Percentiles rank a stretch among this genome's conserved stretches.
phyloP scores from a whole-genome alignment of 164 flowering plant species.

The Annona squamosa region DNA sequence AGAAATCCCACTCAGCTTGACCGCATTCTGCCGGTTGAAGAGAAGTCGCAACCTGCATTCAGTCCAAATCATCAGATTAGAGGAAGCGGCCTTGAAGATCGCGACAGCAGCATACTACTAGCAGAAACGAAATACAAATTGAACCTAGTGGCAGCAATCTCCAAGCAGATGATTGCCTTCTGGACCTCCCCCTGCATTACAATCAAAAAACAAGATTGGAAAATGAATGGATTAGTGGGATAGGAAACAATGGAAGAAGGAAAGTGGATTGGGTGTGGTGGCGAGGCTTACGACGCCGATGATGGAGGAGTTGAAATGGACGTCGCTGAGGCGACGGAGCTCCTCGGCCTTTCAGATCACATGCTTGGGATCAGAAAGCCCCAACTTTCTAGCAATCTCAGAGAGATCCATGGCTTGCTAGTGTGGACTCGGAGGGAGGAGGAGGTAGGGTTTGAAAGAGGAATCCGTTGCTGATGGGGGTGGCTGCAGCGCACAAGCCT shows the following conservation, averaged over 20 bases:
- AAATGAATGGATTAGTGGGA: neutral
- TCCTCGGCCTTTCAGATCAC: constrained; percentile 81
- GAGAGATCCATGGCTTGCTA: constrained; percentile 85
- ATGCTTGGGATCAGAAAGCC: constrained; percentile 48
- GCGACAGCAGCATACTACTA: neutral
- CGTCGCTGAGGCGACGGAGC: constrained; percentile 82
- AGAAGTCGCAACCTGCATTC: constrained; percentile 48
- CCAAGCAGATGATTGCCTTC: constrained; percentile 85
- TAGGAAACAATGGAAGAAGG: no score
- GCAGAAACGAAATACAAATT: neutral
- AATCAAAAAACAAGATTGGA: neutral
- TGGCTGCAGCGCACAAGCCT: no score
- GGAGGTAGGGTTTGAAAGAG: no score
- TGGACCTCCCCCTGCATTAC: constrained; percentile 76
- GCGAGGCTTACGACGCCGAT: constrained; percentile 62
- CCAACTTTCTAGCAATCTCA: constrained; percentile 56
- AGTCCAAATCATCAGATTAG: neutral
- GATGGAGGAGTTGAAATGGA: constrained; percentile 70
- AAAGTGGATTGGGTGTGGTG: no score
- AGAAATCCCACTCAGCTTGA: constrained; percentile 84
- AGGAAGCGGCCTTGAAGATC: neutral
- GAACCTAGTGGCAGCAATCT: constrained; percentile 83
- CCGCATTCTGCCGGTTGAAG: constrained; percentile 61
- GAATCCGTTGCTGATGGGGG: no score
- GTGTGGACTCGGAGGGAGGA: no score